Base-by-base conservation (phyloP, 208 protist species). In the Lotmaria passim region DNA sequence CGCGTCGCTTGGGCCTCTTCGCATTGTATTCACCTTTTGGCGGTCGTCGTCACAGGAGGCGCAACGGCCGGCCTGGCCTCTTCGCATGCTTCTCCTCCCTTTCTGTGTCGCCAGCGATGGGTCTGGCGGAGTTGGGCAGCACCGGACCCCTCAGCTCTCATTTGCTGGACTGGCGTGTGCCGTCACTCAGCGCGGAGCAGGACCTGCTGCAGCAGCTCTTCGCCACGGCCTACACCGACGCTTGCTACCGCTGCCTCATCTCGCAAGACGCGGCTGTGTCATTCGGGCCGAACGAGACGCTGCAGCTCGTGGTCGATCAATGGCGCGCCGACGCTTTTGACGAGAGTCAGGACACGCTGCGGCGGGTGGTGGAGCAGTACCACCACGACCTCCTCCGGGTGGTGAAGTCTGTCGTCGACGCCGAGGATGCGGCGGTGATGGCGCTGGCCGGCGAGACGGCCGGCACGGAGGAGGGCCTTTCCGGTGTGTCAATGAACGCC, bases 241-340 rank as follows among this genome's bases (percentile, higher is more conserved):
- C 81, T 5, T 86, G 72, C 59, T 78, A 82, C 57, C 66, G 69
- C 36, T 74, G 58, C 15, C 60, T 81, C 24, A 64, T 73, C n/a
- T 51, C 65, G 11, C 65, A 86, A 26, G 72, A 82, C 61, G 64
- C 58, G 4, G 41, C 59, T n/a, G 51, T 38, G 19, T 64, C 67
- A 8, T 86, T 79, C 47, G 52, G 39, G 1, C 71, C 81, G 26
- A 86, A 86, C 48, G 75, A 82, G 48, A 64, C 59, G n/a, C 75
- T 86, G 52, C 81, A 86, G 65, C 53, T 68, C 21, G 64, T 71
- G 15, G 47, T 86, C 15, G 75, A 81, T 41, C 59, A 59, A 19
- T 72, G 71, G 52, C 68, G 80, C 36, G 46, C 72, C 7, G 61
- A 64, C 34, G 64, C 75, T 41, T 76, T 69, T 28, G 63, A 78